phyloP scores from a whole-genome alignment of 371 early-diverging fungal species.

The Sporodiniella umbellata region DNA sequence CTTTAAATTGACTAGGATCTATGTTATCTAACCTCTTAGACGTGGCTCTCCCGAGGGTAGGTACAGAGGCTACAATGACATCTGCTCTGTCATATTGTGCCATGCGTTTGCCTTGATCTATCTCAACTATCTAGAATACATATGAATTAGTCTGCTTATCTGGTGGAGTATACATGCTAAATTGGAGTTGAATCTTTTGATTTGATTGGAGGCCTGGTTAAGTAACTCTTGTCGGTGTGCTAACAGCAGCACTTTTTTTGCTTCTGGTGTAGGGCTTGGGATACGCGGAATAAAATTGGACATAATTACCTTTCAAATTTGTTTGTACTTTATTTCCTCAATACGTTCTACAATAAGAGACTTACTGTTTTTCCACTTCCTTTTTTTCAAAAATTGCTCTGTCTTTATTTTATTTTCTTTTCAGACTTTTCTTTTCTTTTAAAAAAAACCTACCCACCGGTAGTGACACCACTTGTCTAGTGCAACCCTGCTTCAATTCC shows the following conservation, averaged over 20 bases:
- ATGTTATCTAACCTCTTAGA: slow-evolving; percentile 58
- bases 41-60: slow-evolving; percentile 58
- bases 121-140: slow-evolving; percentile 45
- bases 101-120: slow-evolving; percentile 63
- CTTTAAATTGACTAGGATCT: slow-evolving; percentile 77
- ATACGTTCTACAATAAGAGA: too few species aligned
- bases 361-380: slow-evolving; percentile 89
- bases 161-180: slow-evolving; percentile 36
- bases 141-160: background rate
- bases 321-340: too few species aligned
- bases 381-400: slow-evolving; percentile 8
- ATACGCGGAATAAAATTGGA: slow-evolving; percentile 74
- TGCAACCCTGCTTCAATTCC: slow-evolving; percentile 47
- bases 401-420: too few species aligned
- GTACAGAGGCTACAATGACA: slow-evolving; percentile 79
- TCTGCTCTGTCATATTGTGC: slow-evolving; percentile 59
- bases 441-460: slow-evolving; percentile 77
- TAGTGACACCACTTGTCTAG: slow-evolving; percentile 74
- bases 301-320: slow-evolving; percentile 67
- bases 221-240: slow-evolving; percentile 89
- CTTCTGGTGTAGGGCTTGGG: slow-evolving; percentile 57
- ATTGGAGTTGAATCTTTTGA: slow-evolving; percentile 50
- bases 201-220: slow-evolving; percentile 74
- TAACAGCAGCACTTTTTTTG: slow-evolving; percentile 75
- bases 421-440: too few species aligned